Base-by-base conservation (phyloP, 371 early-diverging fungal species). In the Encephalitozoon cuniculi region DNA sequence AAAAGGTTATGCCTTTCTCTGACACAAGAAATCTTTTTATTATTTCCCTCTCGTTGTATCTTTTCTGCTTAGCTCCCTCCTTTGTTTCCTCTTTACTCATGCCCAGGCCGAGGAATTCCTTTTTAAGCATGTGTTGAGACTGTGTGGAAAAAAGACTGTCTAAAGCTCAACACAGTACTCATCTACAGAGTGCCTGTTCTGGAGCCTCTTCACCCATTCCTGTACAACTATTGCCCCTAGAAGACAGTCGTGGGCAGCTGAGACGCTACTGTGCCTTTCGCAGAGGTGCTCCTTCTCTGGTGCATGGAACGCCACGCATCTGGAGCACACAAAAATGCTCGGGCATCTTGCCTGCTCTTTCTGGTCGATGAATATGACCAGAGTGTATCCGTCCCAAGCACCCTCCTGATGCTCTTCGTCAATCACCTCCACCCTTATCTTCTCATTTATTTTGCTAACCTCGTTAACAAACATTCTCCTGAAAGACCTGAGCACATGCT, bases 141-240 rank as follows among this genome's bases (percentile, higher is more conserved):
- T 2, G 9, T 6, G 12, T 46, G 21, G 25, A 25, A 52, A 23
- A 12, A 23, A 52, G 18, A 12, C 25, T 8, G 23, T 52, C 6
- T 34, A 59, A 9, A 66, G 0, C 39, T 32, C 32, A 15, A 46
- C 18, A 1, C 15, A 3, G 49, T 55, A 76, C 44, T 70, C 32
- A 39, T 37, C 28, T 39, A 30, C 40, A 66, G 40, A 78, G 15
- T 12, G 30, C 12, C 69, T 64, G 2, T 41, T 40, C 18, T 66
- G 54, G 28, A 79, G 28, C 30, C 43, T 70, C 63, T 79, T 79
- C 25, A 79, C 54, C 25, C 69, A 54, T 70, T 79, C 79, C 32
- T 79, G 79, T 1, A 75, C 67, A 41, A 79, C 41, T 51, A 79
- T 71, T 26, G 53, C 70, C 5, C 79, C 79, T 64, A 79, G 64